These are phyloP conservation scores for Annona squamosa DNA, from an alignment of 164 flowering plant genomes.

Conservation along the genomic window DNA sequence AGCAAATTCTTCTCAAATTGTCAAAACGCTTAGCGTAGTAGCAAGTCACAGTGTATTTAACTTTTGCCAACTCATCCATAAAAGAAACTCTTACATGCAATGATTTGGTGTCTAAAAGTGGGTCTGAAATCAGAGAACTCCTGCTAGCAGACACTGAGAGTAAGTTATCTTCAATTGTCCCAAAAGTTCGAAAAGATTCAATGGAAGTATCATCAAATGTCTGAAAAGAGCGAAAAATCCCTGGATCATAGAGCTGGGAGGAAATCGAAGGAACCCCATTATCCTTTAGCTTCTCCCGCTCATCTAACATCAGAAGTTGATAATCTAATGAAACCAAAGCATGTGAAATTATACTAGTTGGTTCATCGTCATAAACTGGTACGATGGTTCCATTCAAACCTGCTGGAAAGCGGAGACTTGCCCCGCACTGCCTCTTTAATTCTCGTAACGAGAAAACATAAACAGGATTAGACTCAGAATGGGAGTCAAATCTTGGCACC, in stretches of 20 bases:
- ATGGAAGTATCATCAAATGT: slow-evolving; percentile 46
- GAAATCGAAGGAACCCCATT: slow-evolving; percentile 35
- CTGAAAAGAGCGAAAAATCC: slow-evolving; percentile 26
- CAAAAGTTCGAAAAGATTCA: slow-evolving; percentile 45
- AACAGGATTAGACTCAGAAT: slow-evolving; percentile 53
- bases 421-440: slow-evolving; percentile 55
- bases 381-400: slow-evolving; percentile 72
- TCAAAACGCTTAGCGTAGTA: slow-evolving; percentile 82
- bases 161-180: slow-evolving; percentile 60
- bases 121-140: slow-evolving; percentile 49
- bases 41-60: slow-evolving; percentile 80
- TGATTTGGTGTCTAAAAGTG: slow-evolving; percentile 53
- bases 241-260: slow-evolving; percentile 33
- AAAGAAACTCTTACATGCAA: slow-evolving; percentile 71
- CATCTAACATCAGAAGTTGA: slow-evolving; percentile 52
- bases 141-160: slow-evolving; percentile 54
- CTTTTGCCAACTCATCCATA: slow-evolving; percentile 57
- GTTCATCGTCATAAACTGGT: slow-evolving; percentile 95
- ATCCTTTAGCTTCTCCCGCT: slow-evolving; percentile 50
- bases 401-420: slow-evolving; percentile 63
- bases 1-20: slow-evolving; percentile 70
- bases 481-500: slow-evolving; percentile 46
- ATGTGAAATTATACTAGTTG: slow-evolving; percentile 81
- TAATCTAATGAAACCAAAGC: slow-evolving; percentile 62
- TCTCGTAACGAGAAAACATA: slow-evolving; percentile 59